These are phyloP conservation scores for Parachaetomium inaequale DNA, from an alignment of 495 filamentous ascomycete species.

Conservation along the genomic window DNA sequence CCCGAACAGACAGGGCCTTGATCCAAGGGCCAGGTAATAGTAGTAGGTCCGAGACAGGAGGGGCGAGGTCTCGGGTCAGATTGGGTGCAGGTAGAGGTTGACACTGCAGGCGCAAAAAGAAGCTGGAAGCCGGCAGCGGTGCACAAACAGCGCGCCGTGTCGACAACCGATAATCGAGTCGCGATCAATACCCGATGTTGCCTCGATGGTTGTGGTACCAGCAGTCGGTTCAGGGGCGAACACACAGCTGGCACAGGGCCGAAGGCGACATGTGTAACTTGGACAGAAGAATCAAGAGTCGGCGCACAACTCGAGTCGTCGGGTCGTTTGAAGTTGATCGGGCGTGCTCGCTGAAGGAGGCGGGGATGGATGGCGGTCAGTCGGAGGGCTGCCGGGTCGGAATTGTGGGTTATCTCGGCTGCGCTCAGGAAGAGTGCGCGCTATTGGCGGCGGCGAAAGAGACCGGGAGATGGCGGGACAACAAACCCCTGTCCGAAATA, in stretches of 20 bases:
- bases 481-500: background rate
- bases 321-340: background rate
- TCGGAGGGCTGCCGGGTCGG: background rate
- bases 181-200: background rate
- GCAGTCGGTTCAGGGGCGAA: constrained; percentile 23
- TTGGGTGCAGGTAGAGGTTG: background rate
- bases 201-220: background rate
- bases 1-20: background rate
- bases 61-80: background rate
- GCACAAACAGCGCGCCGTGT: background rate
- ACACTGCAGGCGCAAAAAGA: background rate
- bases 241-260: constrained; percentile 15
- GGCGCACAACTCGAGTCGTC: background rate
- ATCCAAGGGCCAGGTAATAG: background rate
- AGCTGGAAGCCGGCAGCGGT: background rate
- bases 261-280: constrained; percentile 22
- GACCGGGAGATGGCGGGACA: background rate
- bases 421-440: background rate
- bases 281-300: background rate
- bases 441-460: background rate
- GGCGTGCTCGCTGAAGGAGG: background rate
- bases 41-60: background rate
- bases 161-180: background rate
- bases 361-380: constrained; percentile 11
- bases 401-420: constrained; percentile 4